A percentile compares a stretch with the other conserved stretches of the same genome.
Evolutionary conservation across 2,329 filamentous ascomycete genomes (phyloP).

Genomic region (Fusarium humuli): DNA sequence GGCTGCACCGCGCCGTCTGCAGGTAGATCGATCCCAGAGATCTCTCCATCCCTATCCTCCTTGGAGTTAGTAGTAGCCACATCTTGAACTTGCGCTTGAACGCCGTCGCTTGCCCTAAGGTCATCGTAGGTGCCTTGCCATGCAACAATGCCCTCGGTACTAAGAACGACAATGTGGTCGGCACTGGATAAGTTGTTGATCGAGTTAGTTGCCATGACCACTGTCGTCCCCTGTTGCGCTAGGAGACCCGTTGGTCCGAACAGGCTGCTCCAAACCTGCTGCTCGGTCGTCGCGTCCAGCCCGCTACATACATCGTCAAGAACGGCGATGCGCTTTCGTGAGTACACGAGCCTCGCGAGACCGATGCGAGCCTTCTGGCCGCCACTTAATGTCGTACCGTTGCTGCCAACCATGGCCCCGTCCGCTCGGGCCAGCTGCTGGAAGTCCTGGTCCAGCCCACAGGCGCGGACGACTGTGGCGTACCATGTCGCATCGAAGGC

Average conservation of each 20-base stretch:
- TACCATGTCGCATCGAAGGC: conserved; percentile 48
- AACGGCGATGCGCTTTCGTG: conserved; percentile 1
- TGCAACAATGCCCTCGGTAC: conserved; percentile 7
- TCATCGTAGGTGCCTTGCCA: conserved; percentile 10
- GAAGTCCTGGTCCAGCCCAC: conserved; percentile 10
- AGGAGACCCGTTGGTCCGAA: conserved; percentile 13
- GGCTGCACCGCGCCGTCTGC: conserved; percentile 4
- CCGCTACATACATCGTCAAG: conserved; percentile 15
- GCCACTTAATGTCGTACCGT: conserved; percentile 9
- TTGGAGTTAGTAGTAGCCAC: conserved; percentile 7
- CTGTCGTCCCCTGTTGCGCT: conserved; percentile 5
- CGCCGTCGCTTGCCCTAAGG: conserved; percentile 6
- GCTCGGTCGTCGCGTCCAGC: conserved; percentile 12
- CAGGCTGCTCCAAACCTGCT: conserved; percentile 1
- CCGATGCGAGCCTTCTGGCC: conserved; percentile 12
- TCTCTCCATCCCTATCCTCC: conserved; percentile 3
- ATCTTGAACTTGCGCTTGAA: conserved; percentile 10
- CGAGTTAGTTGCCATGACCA: conserved; percentile 14
- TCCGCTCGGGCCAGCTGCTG: conserved; percentile 1
- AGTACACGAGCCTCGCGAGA: conserved; percentile 12
- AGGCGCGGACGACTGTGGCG: conserved; percentile 37
- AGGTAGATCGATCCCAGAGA: background rate
- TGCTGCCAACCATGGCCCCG: conserved; percentile 6
- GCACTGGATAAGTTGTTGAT: conserved; percentile 11
- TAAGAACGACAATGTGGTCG: conserved; percentile 10